Percentiles rank a stretch among this genome's conserved stretches.
phyloP scores from a whole-genome alignment of 1,139 yeast genomes.

The Candida tropicalis region DNA sequence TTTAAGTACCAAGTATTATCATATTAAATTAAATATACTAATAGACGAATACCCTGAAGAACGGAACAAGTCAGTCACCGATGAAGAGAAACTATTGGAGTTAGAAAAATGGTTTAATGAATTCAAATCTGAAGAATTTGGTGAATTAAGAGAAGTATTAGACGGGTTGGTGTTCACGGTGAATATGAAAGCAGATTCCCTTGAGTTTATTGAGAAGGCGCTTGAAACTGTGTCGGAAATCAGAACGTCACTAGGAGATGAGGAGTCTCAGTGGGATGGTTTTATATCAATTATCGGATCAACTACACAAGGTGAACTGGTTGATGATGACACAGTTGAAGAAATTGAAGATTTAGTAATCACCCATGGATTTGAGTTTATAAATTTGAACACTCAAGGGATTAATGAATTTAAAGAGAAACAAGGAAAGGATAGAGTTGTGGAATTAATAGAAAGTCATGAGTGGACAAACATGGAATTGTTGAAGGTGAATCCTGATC shows the following conservation, averaged over 20 bases:
- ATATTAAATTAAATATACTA: constrained; percentile 31
- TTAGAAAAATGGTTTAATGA: constrained; percentile 34
- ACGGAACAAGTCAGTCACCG: constrained; percentile 13
- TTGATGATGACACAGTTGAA: constrained; percentile 13
- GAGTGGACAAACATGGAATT: constrained; percentile 38
- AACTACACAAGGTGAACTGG: constrained; percentile 9
- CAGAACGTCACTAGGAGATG: constrained; percentile 18
- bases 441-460: constrained; percentile 42
- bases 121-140: constrained; percentile 30
- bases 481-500: constrained; percentile 12
- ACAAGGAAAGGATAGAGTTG: constrained; percentile 32
- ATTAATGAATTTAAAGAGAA: constrained; percentile 30
- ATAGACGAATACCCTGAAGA: constrained; percentile 43
- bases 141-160: constrained; percentile 41
- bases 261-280: constrained; percentile 22
- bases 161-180: constrained; percentile 44
- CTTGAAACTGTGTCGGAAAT: constrained; percentile 21
- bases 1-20: constrained; percentile 37
- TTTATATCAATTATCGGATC: constrained; percentile 32
- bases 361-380: constrained; percentile 34
- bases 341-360: constrained; percentile 35
- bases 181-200: constrained; percentile 22
- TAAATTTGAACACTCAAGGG: constrained; percentile 27
- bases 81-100: constrained; percentile 15
- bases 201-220: constrained; percentile 19